Base-by-base conservation (phyloP, 306 rosid genomes). In the Quillaja saponaria region DNA sequence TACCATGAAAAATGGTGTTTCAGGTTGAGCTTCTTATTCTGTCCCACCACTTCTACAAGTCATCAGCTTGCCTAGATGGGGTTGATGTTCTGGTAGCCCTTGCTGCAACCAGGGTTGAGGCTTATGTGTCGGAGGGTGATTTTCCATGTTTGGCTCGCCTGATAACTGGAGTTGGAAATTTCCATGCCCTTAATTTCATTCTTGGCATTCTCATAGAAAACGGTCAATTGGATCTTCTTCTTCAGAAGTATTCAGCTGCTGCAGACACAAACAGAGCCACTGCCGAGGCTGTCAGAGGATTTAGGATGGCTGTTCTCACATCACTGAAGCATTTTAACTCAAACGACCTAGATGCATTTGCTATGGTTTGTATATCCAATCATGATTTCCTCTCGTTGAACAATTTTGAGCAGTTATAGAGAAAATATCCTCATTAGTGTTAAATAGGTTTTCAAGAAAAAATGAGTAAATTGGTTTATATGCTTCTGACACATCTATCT, bases 71-170 rank as follows among this genome's bases (percentile, higher is more conserved):
- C 85, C 95, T 91, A 46, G 98, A 91, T 72, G 98, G 98, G 73
- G 98, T 88, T 68, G 98, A 91, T 86, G 98, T 91, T 67, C 98
- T 91, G 56, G 98, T 88, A 54, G 87, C 98, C 75, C 98, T 91
- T 73, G 98, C 98, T 54, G 92, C 98, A 13, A 91, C 96, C 11
- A 88, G 96, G 84, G 95, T 91, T 31, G 98, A 91, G 28, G 91
- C 90, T 52, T 91, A 91, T 61, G 98, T 91, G 14, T 71, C 78
- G 13, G 98, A 91, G 95, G 98, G 96, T 64, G 98, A 91, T 74
- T 91, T 91, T 77, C 39, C 96, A 21, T 91, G 98, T 75, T 77
- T 91, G 81, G 98, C 98, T 75, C 96, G 96, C 66, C 84, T 91
- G 58, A 91, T 88, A 73, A 91, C 96, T 54, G 96, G 98, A 76